Evolutionary conservation across 306 rosid species (phyloP), one percentile per base, ranked within the genome.

Genomic region (Vigna unguiculata): DNA sequence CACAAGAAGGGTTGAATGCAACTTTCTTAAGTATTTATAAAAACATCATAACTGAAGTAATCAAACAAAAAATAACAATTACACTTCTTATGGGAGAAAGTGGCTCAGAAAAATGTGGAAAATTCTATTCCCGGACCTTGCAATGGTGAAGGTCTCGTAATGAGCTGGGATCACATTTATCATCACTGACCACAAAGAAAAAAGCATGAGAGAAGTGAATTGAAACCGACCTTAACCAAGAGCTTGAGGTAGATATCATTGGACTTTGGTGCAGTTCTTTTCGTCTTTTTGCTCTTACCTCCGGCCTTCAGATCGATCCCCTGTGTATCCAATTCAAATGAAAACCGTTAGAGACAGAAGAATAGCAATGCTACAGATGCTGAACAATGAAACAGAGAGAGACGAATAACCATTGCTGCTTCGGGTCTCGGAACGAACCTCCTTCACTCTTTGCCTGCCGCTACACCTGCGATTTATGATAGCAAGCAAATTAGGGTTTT

Each of bases 271-370:
- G 97, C 93, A 0, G 96, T 91, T 46, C 97, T 84, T 63, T 93
- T 91, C 48, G 93, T 70, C 79, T 90, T 89, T 83, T 93, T 93
- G 91, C 87, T 84, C 92, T 93, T 93, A 81, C 98, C 98, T 83
- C 98, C 98, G 1, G 97, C 98, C 5, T 89, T 90, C 5, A 93
- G 87, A 78, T 84, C 84, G 72, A 84, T 81, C 13, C 87, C 88
- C 88, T 82, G 70, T 10, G 2, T 2, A 1, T 25, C 24, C 13
- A 54, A 69, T 54, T 24, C 54, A 78, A 61, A 65, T 20, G 60
- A 49, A 28, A 13, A 32, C 6, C 0, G 69, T 57, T 0, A 47
- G 43, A 45, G 32, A 55, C 17, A 25, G 3, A 43, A 1, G 9
- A 7, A 4, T 8, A 69, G 10, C 7, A 16, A 4, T 2, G 0